Evolutionary conservation across 495 filamentous ascomycete species (phyloP), one percentile per base, ranked within the genome.

Genomic region (Penicillium mononematosum): DNA sequence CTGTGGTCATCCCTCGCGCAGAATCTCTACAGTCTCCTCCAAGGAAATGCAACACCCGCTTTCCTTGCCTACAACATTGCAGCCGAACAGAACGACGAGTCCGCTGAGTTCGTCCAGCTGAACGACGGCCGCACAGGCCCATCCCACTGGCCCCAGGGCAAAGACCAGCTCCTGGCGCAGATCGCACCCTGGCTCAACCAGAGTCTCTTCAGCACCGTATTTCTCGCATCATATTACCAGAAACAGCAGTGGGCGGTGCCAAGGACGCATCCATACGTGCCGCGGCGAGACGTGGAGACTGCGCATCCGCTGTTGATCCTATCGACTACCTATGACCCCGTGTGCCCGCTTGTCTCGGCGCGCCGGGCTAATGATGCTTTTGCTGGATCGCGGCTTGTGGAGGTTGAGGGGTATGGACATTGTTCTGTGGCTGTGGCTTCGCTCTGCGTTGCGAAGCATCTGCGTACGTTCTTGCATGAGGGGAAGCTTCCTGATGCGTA

Each of bases 321-420:
- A 3, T 70, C 73, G 32, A 77, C 75, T 4, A 73, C 74, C 1
- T 75, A 72, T 39, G 78, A 78, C 57, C 73, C 76, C 5, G 67
- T 81, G 0, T 75, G 70, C 31, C 75, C 75, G 8, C 58, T 78
- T n/a, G 43, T 73, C 0, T 73, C 75, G 6, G 76, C 76, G 1
- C 57, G 62, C 3, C 66, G 67, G 17, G 76, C 76, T 0, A 66
- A 68, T 27, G 62, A 67, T 14, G 70, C 69, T 5, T 80, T 76
- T 46, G 63, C 64, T 17, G 75, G 60, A 1, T 73, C 74, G 12
- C 58, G 60, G 34, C 53, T 80, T 16, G 66, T 80, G 20, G 74
- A 78, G 56, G 61, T 78, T 14, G 58, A 70, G 12, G 76, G 69
- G 0, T 80, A 78, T 45, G 77, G 76, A 0, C 76, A 79, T 49